Conservation (phyloP, 139 green algal genomes). For the Eudorina sp. region DNA sequence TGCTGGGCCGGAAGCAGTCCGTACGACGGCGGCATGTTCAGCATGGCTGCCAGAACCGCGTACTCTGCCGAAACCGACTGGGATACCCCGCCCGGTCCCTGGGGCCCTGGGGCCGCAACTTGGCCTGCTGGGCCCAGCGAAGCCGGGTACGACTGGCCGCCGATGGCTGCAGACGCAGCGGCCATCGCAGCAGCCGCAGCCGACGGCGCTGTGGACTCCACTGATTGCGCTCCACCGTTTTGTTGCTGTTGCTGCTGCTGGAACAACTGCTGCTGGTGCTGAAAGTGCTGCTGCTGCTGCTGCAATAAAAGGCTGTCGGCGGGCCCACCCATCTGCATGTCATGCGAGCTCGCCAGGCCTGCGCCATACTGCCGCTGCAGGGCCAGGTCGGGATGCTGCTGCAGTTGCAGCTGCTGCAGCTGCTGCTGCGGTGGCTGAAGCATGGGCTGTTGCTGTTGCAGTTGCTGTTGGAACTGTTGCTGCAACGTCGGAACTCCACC, state of each 20-base stretch:
- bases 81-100: background rate
- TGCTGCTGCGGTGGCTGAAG: background rate
- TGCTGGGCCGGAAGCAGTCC: background rate
- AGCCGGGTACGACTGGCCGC: background rate
- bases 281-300: background rate
- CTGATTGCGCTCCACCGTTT: background rate
- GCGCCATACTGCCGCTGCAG: background rate
- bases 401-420: background rate
- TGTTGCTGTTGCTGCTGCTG: background rate
- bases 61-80: slow-evolving; percentile 2
- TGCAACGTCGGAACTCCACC: background rate
- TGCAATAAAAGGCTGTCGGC: background rate
- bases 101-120: background rate
- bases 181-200: slow-evolving; percentile 17
- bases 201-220: background rate
- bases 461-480: slow-evolving; percentile 12
- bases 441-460: background rate
- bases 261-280: background rate
- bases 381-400: background rate
- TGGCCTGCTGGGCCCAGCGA: background rate
- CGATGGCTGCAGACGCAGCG: background rate
- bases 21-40: background rate
- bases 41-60: slow-evolving; percentile 30
- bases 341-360: background rate
- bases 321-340: background rate